A percentile compares a stretch with the other conserved stretches of the same genome.
These are phyloP conservation scores for Saccharomycopsis hybrid DNA, from an alignment of 1,139 yeast genomes.

Conservation along the genomic window DNA sequence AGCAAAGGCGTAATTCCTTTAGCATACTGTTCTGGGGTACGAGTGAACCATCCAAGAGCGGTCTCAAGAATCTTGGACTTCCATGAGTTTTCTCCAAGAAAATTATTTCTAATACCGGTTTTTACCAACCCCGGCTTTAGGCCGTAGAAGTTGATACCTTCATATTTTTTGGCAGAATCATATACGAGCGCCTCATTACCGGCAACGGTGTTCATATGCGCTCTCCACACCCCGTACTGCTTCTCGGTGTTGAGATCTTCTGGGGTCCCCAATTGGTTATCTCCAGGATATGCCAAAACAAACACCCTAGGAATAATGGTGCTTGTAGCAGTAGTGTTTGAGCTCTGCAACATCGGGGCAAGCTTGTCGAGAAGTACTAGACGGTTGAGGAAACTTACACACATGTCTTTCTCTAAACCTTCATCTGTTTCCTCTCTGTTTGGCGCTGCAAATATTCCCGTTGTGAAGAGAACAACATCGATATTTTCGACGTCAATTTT, in stretches of 20 bases:
- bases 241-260: conserved; percentile 32
- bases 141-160: conserved; percentile 29
- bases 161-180: conserved; percentile 24
- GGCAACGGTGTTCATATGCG: conserved; percentile 36
- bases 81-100: conserved; percentile 28
- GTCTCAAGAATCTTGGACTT: conserved; percentile 26
- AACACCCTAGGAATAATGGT: conserved; percentile 35
- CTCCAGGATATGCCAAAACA: conserved; percentile 34
- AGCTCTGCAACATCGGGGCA: conserved; percentile 23
- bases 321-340: conserved; percentile 18
- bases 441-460: conserved; percentile 33
- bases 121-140: conserved; percentile 34
- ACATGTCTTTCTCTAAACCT: conserved; percentile 34
- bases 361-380: conserved; percentile 27
- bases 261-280: conserved; percentile 28
- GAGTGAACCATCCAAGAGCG: conserved; percentile 28
- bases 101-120: conserved; percentile 31
- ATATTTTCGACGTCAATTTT: conserved; percentile 24
- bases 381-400: conserved; percentile 33
- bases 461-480: conserved; percentile 31
- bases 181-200: conserved; percentile 33
- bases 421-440: conserved; percentile 30
- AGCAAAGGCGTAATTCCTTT: conserved; percentile 28
- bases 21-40: conserved; percentile 32
- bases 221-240: conserved; percentile 26